Base-by-base conservation (phyloP, 768 basidiomycete genomes). In the Lactifluus volemus region DNA sequence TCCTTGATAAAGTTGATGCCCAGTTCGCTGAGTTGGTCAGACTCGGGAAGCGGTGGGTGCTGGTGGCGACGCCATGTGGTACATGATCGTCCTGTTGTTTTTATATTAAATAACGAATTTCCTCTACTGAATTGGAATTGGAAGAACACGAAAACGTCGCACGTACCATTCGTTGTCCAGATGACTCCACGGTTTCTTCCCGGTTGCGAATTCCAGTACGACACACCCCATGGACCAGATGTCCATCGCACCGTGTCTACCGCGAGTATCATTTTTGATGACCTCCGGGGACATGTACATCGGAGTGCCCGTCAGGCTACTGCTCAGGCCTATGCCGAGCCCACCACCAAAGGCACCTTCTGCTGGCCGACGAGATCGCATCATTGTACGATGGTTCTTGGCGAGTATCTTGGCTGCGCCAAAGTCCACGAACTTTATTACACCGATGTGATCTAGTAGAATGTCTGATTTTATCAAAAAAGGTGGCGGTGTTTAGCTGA, bases 261-360 rank as follows among this genome's bases (percentile, higher is more conserved):
- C 93, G 14, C 85, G 78, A 64, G 81, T 86, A 67, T 96, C 92
- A 67, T 89, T 97, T 76, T 96, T 92, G 77, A 99, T 98, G 56
- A 97, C 85, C 71, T 99, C 97, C 1, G 97, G 97, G 5, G 95
- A 97, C 92, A 99, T 98, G 73, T 99, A 98, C 96, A 98, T 98
- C 0, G 97, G 97, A 12, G 97, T 99, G 17, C 94, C 96, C 1
- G 95, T 97, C 38, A 99, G 75, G 67, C 89, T 90, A 73, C 93
- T 94, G 70, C 86, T 85, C 74, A 86, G 77, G 36, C 79, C 83
- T 29, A 67, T 60, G 15, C 65, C 65, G 19, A 66, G 63, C 12
- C 63, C 63, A 69, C 73, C 60, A 1, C 70, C 45, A n/a, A 63
- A 67, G 21, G 68, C 67, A n/a, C 73, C 69, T 58, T 81, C 83